A percentile compares a stretch with the other conserved stretches of the same genome.
These are phyloP conservation scores for Zoysia japonica DNA, from an alignment of 176 grass and related monocot genomes.

Conservation along the genomic window DNA sequence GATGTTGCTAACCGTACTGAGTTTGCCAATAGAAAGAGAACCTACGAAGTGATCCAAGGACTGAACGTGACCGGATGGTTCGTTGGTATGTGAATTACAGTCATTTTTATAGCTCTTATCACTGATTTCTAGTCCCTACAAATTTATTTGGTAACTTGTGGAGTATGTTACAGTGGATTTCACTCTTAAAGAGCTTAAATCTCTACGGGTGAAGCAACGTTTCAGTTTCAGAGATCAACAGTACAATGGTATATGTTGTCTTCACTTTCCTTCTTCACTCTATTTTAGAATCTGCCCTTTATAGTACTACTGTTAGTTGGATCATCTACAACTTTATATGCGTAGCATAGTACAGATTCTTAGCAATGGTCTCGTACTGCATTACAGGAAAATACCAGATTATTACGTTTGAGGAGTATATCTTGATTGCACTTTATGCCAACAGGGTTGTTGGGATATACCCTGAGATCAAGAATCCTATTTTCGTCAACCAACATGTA, in stretches of 20 bases:
- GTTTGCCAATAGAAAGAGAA: no score
- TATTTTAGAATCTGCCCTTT: no score
- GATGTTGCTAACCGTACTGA: no score
- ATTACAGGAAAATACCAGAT: constrained; percentile 67
- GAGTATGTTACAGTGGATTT: constrained; percentile 58
- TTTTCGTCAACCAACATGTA: constrained; percentile 82
- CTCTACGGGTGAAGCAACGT: constrained; percentile 69
- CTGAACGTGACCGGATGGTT: no score
- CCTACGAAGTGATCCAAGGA: no score
- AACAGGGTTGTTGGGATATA: constrained; percentile 85
- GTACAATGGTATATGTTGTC: constrained; percentile 58
- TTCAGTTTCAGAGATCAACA: constrained; percentile 63
- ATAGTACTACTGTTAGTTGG: no score
- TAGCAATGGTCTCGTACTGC: background rate
- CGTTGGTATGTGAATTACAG: background rate
- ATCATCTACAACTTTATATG: no score
- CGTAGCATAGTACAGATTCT: no score
- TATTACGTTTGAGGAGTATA: constrained; percentile 83
- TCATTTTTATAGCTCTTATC: background rate
- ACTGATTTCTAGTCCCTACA: no score
- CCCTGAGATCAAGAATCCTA: constrained; percentile 80
- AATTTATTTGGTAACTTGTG: no score
- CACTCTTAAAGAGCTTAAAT: constrained; percentile 66
- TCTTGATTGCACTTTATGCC: constrained; percentile 65
- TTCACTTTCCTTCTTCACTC: background rate